Percentiles rank a stretch among this genome's conserved stretches.
Conservation (phyloP, 2,329 filamentous ascomycete species). For the Ustulina deusta region DNA sequence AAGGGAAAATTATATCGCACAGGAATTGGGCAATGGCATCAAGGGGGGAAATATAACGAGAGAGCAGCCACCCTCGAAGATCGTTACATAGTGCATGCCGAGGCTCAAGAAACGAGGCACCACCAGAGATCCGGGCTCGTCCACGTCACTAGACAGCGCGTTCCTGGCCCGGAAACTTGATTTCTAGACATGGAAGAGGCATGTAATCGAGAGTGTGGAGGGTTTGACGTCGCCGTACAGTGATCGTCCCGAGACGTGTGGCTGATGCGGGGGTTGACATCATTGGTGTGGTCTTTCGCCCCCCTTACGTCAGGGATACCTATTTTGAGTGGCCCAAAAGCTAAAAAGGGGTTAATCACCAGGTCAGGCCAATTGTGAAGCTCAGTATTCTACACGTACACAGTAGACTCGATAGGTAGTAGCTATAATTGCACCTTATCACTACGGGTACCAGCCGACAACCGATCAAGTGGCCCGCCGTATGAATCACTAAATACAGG, state of each 20-base stretch:
- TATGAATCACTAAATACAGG: conserved; percentile 10
- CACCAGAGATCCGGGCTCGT: neutral
- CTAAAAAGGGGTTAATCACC: neutral
- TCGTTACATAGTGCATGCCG: conserved; percentile 21
- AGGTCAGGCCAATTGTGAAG: neutral
- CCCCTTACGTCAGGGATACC: conserved; percentile 26
- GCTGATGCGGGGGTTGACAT: conserved; percentile 34
- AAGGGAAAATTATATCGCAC: neutral
- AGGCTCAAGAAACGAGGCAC: conserved; percentile 17
- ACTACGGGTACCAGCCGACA: neutral
- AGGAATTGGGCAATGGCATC: neutral
- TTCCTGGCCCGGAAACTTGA: conserved; percentile 32
- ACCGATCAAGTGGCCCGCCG: neutral
- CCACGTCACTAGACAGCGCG: conserved; percentile 31
- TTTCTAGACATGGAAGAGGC: conserved; percentile 12
- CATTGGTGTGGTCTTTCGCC: conserved; percentile 19
- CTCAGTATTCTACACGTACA: no score
- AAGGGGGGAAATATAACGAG: conserved; percentile 23
- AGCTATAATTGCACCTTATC: neutral
- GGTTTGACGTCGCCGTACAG: conserved; percentile 33
- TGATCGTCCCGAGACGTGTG: conserved; percentile 22
- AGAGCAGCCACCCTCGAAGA: neutral
- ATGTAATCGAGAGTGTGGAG: conserved; percentile 36
- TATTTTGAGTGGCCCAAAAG: neutral
- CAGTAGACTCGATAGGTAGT: neutral